Percentiles rank a stretch among this genome's conserved stretches.
Conservation (phyloP, 2,329 filamentous ascomycete species). For the Mycosphaerella sp. region DNA sequence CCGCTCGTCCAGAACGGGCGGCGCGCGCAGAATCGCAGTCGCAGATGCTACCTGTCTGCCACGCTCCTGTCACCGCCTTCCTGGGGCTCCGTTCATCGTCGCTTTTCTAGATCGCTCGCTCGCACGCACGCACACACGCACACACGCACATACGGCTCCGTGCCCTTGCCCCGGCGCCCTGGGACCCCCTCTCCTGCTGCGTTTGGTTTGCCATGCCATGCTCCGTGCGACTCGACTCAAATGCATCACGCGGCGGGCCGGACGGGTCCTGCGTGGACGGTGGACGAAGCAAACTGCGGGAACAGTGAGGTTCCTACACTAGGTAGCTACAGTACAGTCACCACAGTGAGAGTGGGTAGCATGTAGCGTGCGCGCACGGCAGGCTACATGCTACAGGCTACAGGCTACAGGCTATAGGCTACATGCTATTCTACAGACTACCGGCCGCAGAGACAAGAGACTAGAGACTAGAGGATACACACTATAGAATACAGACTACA, state of each 20-base stretch:
- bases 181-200: no score
- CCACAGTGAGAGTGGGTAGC: no score
- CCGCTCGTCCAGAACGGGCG: not conserved
- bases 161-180: slow-evolving; percentile 6
- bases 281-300: slow-evolving; percentile 10
- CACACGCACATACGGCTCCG: slow-evolving; percentile 3
- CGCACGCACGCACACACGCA: no score
- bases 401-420: not conserved
- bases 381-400: not conserved
- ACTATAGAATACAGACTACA: no score
- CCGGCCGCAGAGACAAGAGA: no score
- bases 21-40: no score
- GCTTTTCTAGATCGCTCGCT: not conserved
- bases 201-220: not conserved
- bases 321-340: no score
- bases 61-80: slow-evolving; percentile 30
- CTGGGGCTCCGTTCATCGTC: slow-evolving; percentile 8
- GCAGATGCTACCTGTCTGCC: slow-evolving; percentile 23
- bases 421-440: no score
- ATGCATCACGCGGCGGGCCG: slow-evolving; percentile 27
- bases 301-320: no score
- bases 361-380: slow-evolving; percentile 7
- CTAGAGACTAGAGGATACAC: no score
- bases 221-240: not conserved
- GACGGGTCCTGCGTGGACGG: slow-evolving; percentile 1